Evolutionary conservation across 2,329 filamentous ascomycete genomes (phyloP), one percentile per base, ranked within the genome.

Genomic region (Ceratocystis lukuohia): DNA sequence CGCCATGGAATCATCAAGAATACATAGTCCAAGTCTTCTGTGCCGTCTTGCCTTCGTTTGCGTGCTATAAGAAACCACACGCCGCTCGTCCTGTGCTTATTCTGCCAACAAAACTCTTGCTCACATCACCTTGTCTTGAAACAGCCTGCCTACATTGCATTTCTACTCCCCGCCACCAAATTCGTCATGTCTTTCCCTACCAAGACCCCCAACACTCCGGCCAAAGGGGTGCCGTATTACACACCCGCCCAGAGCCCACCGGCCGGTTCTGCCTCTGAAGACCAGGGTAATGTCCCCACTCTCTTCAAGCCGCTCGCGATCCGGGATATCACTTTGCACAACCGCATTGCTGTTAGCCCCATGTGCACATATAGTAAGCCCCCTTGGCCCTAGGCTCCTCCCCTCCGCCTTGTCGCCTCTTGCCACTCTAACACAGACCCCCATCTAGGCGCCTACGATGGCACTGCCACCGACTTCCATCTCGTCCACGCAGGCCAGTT

Each of bases 401-500:
- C 17, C 17, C 46, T 15, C 46, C 33, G 46, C 28, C 17, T 30
- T 20, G 7, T 22, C 15, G 15, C 37, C 37, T 41, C 12, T 41
- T 41, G 37, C 3, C 15, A 50, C 22, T 12, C n/a, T 59, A 44
- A 62, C 61, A 59, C 10, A 46, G 6, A 17, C 45, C n/a, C 25
- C n/a, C 33, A 84, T 75, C 37, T 22, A 69, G 81, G 79, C 30
- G 79, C 81, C 69, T 72, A 79, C 61, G 75, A 83, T 69, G 82
- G 92, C 48, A 88, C 93, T 75, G 78, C 87, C 69, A 92, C 88
- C 1, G 82, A 88, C 73, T 96, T 86, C 82, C 91, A 96, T 74
- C 78, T 93, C 62, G 85, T 91, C 17, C 91, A 96, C 72, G 80
- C 93, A 30, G 89, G 91, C 66, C 86, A 89, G 68, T 91, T 91